phyloP scores from a whole-genome alignment of 306 rosid species.

The Trifolium subterraneum region DNA sequence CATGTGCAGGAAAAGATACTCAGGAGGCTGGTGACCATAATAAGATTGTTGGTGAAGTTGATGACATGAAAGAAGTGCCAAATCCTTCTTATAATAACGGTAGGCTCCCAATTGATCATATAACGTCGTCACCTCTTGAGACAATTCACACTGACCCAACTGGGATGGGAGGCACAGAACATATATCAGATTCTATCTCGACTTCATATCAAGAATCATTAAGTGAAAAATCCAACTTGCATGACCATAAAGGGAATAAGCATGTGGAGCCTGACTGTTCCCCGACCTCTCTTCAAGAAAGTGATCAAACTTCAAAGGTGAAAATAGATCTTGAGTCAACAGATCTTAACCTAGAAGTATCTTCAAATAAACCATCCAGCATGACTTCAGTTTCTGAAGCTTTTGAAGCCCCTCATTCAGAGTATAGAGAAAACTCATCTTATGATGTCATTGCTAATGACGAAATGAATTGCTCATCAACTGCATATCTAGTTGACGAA shows the following conservation, averaged over 20 bases:
- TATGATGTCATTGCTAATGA: constrained; percentile 34
- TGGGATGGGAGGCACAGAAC: constrained; percentile 47
- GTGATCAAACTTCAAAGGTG: constrained; percentile 42
- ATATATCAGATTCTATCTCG: constrained; percentile 43
- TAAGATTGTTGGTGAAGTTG: constrained; percentile 47
- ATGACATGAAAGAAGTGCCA: constrained; percentile 39
- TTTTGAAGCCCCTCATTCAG: constrained; percentile 35
- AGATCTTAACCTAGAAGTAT: constrained; percentile 42
- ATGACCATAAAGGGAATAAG: constrained; percentile 42
- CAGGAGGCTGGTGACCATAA: constrained; percentile 43
- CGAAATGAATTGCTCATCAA: constrained; percentile 43
- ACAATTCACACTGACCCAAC: constrained; percentile 39
- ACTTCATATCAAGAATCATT: constrained; percentile 40
- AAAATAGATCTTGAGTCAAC: constrained; percentile 43
- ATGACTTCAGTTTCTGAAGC: constrained; percentile 45
- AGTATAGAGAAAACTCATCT: constrained; percentile 32
- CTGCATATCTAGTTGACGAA: constrained; percentile 42
- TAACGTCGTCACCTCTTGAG: constrained; percentile 46
- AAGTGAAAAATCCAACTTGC: constrained; percentile 33
- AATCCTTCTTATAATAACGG: constrained; percentile 47
- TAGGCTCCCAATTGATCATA: constrained; percentile 38
- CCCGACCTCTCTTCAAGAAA: constrained; percentile 37
- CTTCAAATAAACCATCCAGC: constrained; percentile 40
- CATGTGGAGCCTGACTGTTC: constrained; percentile 34
- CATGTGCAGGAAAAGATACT: constrained; percentile 49